These are phyloP conservation scores for Canna indica DNA, from an alignment of 176 grass and related monocot species.

Conservation along the genomic window DNA sequence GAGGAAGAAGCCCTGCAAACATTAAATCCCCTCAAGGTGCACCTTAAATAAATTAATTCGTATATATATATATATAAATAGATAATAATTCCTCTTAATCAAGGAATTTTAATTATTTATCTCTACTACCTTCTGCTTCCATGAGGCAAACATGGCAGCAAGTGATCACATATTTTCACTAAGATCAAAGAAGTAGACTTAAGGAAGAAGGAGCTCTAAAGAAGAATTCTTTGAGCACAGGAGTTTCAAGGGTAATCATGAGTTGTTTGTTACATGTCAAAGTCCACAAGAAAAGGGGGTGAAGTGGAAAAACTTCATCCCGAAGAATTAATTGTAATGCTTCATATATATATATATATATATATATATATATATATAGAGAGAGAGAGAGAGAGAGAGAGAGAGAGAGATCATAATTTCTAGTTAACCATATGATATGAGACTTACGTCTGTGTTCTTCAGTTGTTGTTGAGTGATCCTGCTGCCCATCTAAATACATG, in stretches of 20 bases:
- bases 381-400: too few species aligned
- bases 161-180: too few species aligned
- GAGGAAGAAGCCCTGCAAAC: neutral
- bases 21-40: neutral
- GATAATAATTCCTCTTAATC: neutral
- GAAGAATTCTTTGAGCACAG: neutral
- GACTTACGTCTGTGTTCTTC: slow-evolving; percentile 48
- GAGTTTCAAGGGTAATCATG: slow-evolving; percentile 39
- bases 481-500: slow-evolving; percentile 64
- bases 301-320: slow-evolving; percentile 9
- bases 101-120: too few species aligned
- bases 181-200: too few species aligned
- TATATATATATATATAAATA: neutral
- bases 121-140: too few species aligned
- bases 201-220: too few species aligned
- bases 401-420: too few species aligned
- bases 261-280: slow-evolving; percentile 88
- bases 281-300: slow-evolving; percentile 23
- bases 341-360: too few species aligned
- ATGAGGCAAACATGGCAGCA: too few species aligned
- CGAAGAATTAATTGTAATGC: too few species aligned
- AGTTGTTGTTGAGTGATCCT: slow-evolving; percentile 32
- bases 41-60: neutral
- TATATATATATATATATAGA: too few species aligned
- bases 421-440: neutral